Conservation (phyloP, 2,329 filamentous ascomycete genomes). For the Elsinoe perseae region DNA sequence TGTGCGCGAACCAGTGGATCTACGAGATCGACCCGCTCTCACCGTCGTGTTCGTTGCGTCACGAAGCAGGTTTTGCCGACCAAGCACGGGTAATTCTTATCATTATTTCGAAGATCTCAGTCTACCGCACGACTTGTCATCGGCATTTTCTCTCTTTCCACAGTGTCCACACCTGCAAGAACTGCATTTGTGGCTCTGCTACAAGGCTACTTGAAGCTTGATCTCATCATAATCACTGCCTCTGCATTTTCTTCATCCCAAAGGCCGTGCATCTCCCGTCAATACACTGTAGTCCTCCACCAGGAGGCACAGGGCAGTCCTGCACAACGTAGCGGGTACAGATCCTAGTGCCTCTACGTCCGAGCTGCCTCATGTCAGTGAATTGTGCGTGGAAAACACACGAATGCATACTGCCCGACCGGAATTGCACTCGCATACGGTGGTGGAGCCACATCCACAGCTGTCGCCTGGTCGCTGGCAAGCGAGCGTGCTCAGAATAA, state of each 20-base stretch:
- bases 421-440: background rate
- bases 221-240: too few species aligned
- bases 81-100: too few species aligned
- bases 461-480: background rate
- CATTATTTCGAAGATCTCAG: too few species aligned
- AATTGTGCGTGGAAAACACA: background rate
- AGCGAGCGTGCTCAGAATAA: background rate
- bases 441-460: background rate
- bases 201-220: too few species aligned
- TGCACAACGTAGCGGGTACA: background rate
- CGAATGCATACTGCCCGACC: background rate
- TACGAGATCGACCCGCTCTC: too few species aligned
- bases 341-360: background rate
- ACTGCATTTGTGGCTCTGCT: too few species aligned
- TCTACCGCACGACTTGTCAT: too few species aligned
- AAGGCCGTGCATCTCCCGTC: background rate
- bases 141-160: too few species aligned
- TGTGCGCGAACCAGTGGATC: too few species aligned
- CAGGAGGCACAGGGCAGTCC: background rate
- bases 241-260: background rate
- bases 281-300: background rate
- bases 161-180: too few species aligned
- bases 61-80: too few species aligned
- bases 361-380: background rate
- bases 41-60: too few species aligned